phyloP scores from a whole-genome alignment of 345 rosid species.

The Gossypium stocksii region DNA sequence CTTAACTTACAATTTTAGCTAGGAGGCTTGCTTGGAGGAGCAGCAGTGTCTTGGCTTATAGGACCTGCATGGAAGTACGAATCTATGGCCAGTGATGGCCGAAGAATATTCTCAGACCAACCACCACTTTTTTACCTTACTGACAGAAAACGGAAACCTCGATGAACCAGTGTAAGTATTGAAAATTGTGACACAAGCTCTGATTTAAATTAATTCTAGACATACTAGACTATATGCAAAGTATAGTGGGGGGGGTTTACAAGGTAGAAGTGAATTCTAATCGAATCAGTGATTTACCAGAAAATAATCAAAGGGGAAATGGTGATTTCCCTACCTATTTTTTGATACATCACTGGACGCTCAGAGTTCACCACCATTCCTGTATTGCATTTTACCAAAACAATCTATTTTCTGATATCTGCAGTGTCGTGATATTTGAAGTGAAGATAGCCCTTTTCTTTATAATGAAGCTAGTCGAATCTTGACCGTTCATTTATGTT shows the following conservation, averaged over 20 bases:
- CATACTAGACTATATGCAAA: neutral
- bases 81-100: constrained; percentile 46
- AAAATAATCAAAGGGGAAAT: neutral
- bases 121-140: constrained; percentile 45
- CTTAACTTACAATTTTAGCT: constrained; percentile 32
- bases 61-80: constrained; percentile 82
- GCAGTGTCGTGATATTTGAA: too few relatives aligned
- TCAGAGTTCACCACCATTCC: neutral
- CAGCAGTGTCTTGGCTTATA: constrained; percentile 64
- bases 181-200: too few relatives aligned
- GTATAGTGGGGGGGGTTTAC: neutral
- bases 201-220: neutral
- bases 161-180: too few relatives aligned
- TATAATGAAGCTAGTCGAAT: too few relatives aligned
- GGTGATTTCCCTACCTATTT: neutral
- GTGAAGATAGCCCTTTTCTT: neutral
- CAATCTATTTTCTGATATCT: too few relatives aligned
- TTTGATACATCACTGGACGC: neutral
- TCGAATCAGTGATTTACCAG: neutral
- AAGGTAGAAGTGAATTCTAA: neutral
- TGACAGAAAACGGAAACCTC: too few relatives aligned
- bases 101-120: constrained; percentile 46
- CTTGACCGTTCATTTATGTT: neutral
- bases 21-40: constrained; percentile 87
- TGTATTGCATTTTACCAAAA: too few relatives aligned